Base-by-base conservation (phyloP, 2,329 filamentous ascomycete genomes). In the Colletotrichum sp. region DNA sequence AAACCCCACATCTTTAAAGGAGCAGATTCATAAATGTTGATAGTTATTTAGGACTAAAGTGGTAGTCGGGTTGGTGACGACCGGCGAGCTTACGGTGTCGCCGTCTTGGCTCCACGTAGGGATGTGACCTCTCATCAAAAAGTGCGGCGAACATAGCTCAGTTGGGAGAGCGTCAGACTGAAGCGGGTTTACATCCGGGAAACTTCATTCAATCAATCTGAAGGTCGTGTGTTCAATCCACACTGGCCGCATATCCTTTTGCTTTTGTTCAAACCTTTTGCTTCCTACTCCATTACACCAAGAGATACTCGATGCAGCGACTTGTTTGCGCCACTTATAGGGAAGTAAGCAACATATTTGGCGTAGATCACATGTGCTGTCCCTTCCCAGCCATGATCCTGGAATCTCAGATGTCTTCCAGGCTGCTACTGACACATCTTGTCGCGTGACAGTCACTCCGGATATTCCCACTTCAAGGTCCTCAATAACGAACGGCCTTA, bases 141-240 rank as follows among this genome's bases (percentile, higher is more conserved):
- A 12, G 44, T 48, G 44, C 44, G 44, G 44, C 44, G 44, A n/a
- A 48, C 44, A 48, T 48, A 48, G 44, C 44, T 48, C 44, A 48
- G 44, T 48, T 48, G 44, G 44, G 44, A 48, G 44, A 48, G 44
- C 44, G 44, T 48, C 44, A 48, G 44, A 48, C 44, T 48, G 44
- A 48, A 48, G 44, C 44, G 44, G 44, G n/a, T 48, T 22, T 0
- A 22, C n/a, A 22, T 48, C 44, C 44, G 44, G 44, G n/a, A 13
- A 48, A 48, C n/a, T 48, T 48, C 44, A 48, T 48, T 48, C 44
- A 48, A 48, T 48, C 44, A 48, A 48, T 48, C 44, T 48, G 44
- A 48, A 48, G 44, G 44, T 48, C 44, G 44, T 48, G 44, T 48
- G 44, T 48, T 48, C 44, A 48, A 48, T 48, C 44, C 44, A 48